Percentiles rank a stretch among this genome's conserved stretches.
Evolutionary conservation across 352 stramenopile genomes (phyloP).

Genomic region (Phytophthora vignae): DNA sequence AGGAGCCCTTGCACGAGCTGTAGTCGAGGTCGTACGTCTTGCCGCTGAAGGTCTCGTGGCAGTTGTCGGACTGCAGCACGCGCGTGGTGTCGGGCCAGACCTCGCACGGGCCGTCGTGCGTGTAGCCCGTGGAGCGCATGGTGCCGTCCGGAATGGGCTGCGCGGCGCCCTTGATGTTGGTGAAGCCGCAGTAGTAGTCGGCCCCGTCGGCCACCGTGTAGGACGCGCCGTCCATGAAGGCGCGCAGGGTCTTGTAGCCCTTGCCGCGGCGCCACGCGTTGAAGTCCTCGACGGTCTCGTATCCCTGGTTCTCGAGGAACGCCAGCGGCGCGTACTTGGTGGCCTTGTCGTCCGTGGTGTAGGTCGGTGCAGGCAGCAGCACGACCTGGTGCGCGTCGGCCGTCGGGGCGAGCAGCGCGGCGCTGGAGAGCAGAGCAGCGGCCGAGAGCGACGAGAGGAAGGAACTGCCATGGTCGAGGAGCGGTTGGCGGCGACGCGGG

Average conservation of each 20-base stretch:
- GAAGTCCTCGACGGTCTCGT: slow-evolving; percentile 53
- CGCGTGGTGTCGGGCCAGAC: slow-evolving; percentile 54
- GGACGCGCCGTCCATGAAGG: slow-evolving; percentile 51
- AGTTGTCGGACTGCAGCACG: slow-evolving; percentile 54
- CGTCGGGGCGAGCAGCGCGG: slow-evolving; percentile 30
- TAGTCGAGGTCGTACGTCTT: slow-evolving; percentile 58
- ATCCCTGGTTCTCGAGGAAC: slow-evolving; percentile 62
- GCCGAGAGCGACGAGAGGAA: slow-evolving; percentile 38
- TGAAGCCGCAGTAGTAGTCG: slow-evolving; percentile 52
- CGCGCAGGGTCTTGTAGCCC: slow-evolving; percentile 55
- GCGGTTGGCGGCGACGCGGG: slow-evolving; percentile 3
- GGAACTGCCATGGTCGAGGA: slow-evolving; percentile 25
- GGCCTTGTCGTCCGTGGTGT: slow-evolving; percentile 41
- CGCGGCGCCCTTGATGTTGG: slow-evolving; percentile 20
- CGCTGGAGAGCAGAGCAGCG: slow-evolving; percentile 34
- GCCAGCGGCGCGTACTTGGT: slow-evolving; percentile 56
- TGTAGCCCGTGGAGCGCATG: slow-evolving; percentile 58
- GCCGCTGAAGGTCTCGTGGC: slow-evolving; percentile 37
- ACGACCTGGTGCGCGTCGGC: slow-evolving; percentile 51
- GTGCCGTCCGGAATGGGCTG: slow-evolving; percentile 46
- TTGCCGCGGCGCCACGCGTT: slow-evolving; percentile 48
- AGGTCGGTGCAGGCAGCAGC: slow-evolving; percentile 50
- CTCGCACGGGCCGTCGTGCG: slow-evolving; percentile 57
- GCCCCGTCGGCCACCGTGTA: slow-evolving; percentile 46
- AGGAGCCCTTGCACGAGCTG: slow-evolving; percentile 47